These are phyloP conservation scores for Sphaerulina vaccinii DNA, from an alignment of 2,329 filamentous ascomycete species.

Conservation along the genomic window DNA sequence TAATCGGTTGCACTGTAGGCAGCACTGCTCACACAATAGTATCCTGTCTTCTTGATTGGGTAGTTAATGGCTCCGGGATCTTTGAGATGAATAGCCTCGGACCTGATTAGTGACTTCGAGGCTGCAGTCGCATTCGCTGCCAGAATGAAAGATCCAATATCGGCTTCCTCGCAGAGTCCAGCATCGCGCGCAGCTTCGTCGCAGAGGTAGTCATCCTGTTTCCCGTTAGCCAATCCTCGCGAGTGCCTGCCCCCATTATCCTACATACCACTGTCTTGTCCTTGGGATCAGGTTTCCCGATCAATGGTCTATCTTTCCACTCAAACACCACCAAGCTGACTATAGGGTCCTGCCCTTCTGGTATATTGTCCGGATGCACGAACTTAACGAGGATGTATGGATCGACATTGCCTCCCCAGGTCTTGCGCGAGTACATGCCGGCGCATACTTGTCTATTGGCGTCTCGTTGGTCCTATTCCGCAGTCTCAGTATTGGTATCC, in stretches of 20 bases:
- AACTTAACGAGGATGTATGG: slow-evolving; percentile 89
- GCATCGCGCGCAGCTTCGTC: slow-evolving; percentile 66
- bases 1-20: slow-evolving; percentile 69
- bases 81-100: slow-evolving; percentile 78
- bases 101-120: slow-evolving; percentile 71
- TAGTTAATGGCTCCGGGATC: slow-evolving; percentile 75
- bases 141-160: slow-evolving; percentile 82
- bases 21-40: slow-evolving; percentile 87
- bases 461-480: slow-evolving; percentile 68
- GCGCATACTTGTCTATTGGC: slow-evolving; percentile 78
- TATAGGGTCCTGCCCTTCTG: slow-evolving; percentile 66
- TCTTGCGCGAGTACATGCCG: slow-evolving; percentile 90
- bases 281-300: slow-evolving; percentile 65
- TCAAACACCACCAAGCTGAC: slow-evolving; percentile 90
- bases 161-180: slow-evolving; percentile 70
- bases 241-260: not conserved
- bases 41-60: slow-evolving; percentile 82
- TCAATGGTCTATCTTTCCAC: slow-evolving; percentile 78
- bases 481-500: slow-evolving; percentile 15
- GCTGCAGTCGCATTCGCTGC: slow-evolving; percentile 69
- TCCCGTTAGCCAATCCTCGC: slow-evolving; percentile 9
- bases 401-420: slow-evolving; percentile 84
- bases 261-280: slow-evolving; percentile 11
- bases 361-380: slow-evolving; percentile 55
- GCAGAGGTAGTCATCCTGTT: slow-evolving; percentile 70